Evolutionary conservation across 2,329 filamentous ascomycete genomes (phyloP), one percentile per base, ranked within the genome.

Genomic region (Xylariaceae sp.): DNA sequence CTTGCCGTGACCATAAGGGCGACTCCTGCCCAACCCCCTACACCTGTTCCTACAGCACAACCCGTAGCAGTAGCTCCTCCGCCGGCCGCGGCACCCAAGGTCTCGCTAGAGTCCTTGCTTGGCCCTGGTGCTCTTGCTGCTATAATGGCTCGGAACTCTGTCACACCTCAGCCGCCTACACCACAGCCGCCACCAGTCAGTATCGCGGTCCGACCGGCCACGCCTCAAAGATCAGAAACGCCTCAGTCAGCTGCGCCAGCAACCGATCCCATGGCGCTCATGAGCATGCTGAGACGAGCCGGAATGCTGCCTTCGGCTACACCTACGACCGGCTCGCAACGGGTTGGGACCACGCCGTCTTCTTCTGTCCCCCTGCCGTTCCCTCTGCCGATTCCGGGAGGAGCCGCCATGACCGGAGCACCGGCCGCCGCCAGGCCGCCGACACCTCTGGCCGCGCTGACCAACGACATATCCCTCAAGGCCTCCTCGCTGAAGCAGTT

Each of bases 401-500:
- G 41, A 25, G 35, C 31, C 43, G 24, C 46, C 41, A 31, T 51
- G 44, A n/a, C n/a, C n/a, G n/a, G n/a, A n/a, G n/a, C n/a, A n/a
- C n/a, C 42, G 45, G 32, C 43, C 46, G 35, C 42, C 54, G 30
- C 55, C 51, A 18, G 47, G 50, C 40, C 38, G 15, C 50, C 52
- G 18, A 49, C 47, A n/a, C 50, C 51, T 10, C 39, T 48, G 47
- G 60, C 55, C 29, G 47, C 42, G 32, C 45, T 56, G 12, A 57
- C 63, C 31, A 67, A 65, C 44, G 67, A 72, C 40, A 69, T 77
- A 14, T 68, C 74, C 35, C 65, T 90, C 45, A 80, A 75, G 35
- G 69, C 77, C 4, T 68, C 72, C 5, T 83, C 83, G 18, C 68
- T 93, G 27, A 88, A 87, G 61, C 75, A 82, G 77, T 81, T 80